phyloP scores from a whole-genome alignment of 768 basidiomycete genomes.

The Trametes cingulata region DNA sequence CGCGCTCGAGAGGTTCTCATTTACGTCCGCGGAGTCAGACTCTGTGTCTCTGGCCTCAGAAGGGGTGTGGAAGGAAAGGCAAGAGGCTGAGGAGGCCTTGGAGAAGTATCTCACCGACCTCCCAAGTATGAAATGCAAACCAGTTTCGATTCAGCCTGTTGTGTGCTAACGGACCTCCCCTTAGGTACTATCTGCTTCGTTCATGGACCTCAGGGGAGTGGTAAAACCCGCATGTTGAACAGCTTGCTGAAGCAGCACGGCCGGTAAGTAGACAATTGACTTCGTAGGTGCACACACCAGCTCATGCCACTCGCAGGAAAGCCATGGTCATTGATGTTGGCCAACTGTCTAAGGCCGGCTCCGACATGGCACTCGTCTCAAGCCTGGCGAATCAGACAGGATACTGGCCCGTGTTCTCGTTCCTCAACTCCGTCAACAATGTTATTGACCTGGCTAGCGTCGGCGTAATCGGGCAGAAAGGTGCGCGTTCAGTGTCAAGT shows the following conservation, averaged over 20 bases:
- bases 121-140: conserved; percentile 69
- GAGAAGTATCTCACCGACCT: conserved; percentile 73
- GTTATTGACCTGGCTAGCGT: conserved; percentile 90
- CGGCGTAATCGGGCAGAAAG: conserved; percentile 95
- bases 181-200: conserved; percentile 75
- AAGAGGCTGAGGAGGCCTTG: conserved; percentile 70
- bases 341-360: conserved; percentile 64
- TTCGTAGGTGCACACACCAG: neutral
- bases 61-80: conserved; percentile 82
- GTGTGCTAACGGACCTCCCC: neutral
- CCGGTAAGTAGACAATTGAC: conserved; percentile 41
- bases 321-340: conserved; percentile 83
- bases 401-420: conserved; percentile 86
- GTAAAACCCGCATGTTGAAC: conserved; percentile 65
- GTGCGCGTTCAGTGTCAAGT: conserved; percentile 37
- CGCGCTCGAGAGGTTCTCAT: conserved; percentile 52
- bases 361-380: conserved; percentile 68
- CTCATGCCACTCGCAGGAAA: conserved; percentile 45
- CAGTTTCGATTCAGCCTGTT: neutral
- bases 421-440: conserved; percentile 76
- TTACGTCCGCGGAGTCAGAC: conserved; percentile 28
- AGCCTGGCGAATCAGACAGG: conserved; percentile 81
- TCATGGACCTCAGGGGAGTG: conserved; percentile 83
- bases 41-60: conserved; percentile 25
- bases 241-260: conserved; percentile 50